Evolutionary conservation across 2,329 filamentous ascomycete species (phyloP), one percentile per base, ranked within the genome.

Genomic region (Nemania diffusa): DNA sequence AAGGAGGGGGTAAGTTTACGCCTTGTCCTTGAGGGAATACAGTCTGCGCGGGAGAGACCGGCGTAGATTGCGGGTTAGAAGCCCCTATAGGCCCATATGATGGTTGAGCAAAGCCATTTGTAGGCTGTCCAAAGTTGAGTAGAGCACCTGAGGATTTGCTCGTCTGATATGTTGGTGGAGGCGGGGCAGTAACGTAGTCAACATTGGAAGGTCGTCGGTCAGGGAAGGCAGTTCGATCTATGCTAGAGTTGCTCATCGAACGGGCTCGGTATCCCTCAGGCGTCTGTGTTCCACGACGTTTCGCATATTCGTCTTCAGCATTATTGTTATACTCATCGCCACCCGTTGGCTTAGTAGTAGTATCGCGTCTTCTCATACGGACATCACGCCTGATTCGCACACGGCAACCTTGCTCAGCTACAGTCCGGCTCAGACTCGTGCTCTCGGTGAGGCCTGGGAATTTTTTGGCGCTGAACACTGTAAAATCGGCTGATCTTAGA

Each of bases 391-490:
- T 89, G 75, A 99, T 99, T 52, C 96, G 91, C 29, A 99, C 96
- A 72, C 95, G 93, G 79, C 96, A 98, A 65, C 96, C 96, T 81
- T 99, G 96, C 79, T 99, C 95, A 20, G 95, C 94, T 50, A 99
- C 94, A 40, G 93, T 91, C 69, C 94, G 91, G 81, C 94, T 97
- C 57, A 98, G 84, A 13, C 87, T 84, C 0, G 96, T 99, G 82
- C 94, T 97, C 79, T 96, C 93, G 51, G 92, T 91, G 66, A 98
- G 84, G 20, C 95, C 96, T 17, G 96, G 96, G 82, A 99, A 99
- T 83, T 97, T 98, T 89, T 98, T 99, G 58, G 96, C 96, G 74
- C 94, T 97, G 83, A 87, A 98, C 48, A 98, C 96, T 56, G 88
- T 90, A 79, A 99, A 98, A 0, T 92, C 89, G 13, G 86, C 82